phyloP scores from a whole-genome alignment of 2,329 filamentous ascomycete species.

The Nothomitra cinnamomea region DNA sequence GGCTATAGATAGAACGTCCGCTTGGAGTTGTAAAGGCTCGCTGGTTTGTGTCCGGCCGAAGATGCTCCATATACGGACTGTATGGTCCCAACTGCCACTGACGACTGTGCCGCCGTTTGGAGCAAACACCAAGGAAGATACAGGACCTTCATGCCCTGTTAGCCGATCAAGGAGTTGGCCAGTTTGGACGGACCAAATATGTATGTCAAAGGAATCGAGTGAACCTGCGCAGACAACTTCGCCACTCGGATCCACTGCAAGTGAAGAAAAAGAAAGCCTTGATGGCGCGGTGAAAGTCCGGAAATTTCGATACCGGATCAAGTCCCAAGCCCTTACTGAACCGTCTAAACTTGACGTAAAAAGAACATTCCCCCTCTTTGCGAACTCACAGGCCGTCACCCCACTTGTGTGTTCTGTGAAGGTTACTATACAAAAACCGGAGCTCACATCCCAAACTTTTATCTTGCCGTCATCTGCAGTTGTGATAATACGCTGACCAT shows the following conservation, averaged over 20 bases:
- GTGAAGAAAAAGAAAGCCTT: conserved; percentile 75
- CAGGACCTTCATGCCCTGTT: conserved; percentile 82
- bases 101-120: conserved; percentile 70
- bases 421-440: conserved; percentile 93
- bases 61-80: conserved; percentile 89
- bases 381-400: conserved; percentile 87
- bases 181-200: conserved; percentile 97
- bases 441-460: conserved; percentile 94
- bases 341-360: conserved; percentile 93
- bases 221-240: conserved; percentile 94
- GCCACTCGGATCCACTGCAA: conserved; percentile 92
- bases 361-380: conserved; percentile 85
- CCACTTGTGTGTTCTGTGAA: conserved; percentile 94
- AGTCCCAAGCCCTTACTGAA: conserved; percentile 87
- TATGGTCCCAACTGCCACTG: conserved; percentile 93
- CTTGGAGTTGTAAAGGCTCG: conserved; percentile 80
- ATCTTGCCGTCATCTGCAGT: conserved; percentile 94
- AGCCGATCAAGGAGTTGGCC: conserved; percentile 85
- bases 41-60: conserved; percentile 89
- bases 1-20: conserved; percentile 74
- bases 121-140: conserved; percentile 75
- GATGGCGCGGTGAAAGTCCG: conserved; percentile 91
- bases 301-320: conserved; percentile 93
- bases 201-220: conserved; percentile 88
- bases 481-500: conserved; percentile 84